A percentile compares a stretch with the other conserved stretches of the same genome.
These are phyloP conservation scores for Neurospora discreta DNA, from an alignment of 495 filamentous ascomycete genomes.

Conservation along the genomic window DNA sequence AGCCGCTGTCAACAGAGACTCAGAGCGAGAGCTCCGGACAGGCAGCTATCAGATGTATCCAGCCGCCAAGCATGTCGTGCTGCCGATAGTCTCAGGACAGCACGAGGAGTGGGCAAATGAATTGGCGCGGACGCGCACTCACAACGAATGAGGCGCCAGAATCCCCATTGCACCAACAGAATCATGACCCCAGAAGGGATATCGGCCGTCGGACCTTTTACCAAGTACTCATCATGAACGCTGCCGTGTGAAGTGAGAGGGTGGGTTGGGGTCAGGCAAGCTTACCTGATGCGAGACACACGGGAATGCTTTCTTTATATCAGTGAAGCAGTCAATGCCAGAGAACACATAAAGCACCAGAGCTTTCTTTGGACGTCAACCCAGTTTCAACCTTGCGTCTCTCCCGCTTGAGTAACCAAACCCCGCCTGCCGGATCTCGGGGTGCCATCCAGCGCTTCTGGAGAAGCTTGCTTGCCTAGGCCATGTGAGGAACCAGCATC, in stretches of 20 bases:
- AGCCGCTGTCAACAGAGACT: slow-evolving; percentile 2
- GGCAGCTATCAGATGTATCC: slow-evolving; percentile 15
- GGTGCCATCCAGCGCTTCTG: neutral
- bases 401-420: neutral
- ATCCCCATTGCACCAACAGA: slow-evolving; percentile 21
- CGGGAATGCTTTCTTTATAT: neutral
- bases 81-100: slow-evolving; percentile 13
- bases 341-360: neutral
- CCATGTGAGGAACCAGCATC: neutral
- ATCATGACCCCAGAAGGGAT: slow-evolving; percentile 28
- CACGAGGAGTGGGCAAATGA: neutral
- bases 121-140: slow-evolving; percentile 18
- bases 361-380: neutral
- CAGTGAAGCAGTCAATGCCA: neutral
- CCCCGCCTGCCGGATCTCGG: neutral
- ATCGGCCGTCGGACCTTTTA: slow-evolving; percentile 50
- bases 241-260: neutral
- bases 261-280: neutral
- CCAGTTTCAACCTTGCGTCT: neutral
- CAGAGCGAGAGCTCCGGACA: neutral
- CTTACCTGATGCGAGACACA: neutral
- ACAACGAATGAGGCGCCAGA: slow-evolving; percentile 5
- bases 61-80: slow-evolving; percentile 3
- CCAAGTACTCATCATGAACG: slow-evolving; percentile 49
- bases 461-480: neutral